Conservation (phyloP, 257 asterid species). For the Orobanche coerulescens region DNA sequence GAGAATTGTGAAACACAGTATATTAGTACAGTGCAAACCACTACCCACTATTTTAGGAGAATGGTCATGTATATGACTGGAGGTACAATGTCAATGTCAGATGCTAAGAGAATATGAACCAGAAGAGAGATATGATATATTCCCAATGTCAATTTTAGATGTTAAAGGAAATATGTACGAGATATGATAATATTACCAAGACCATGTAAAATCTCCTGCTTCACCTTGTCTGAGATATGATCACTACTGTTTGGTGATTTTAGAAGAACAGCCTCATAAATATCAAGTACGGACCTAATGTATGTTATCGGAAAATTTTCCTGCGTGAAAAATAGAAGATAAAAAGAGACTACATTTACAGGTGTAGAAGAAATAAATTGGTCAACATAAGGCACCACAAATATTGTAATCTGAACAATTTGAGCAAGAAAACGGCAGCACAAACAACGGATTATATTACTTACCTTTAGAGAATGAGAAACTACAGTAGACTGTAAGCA, state of each 20-base stretch:
- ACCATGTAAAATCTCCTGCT: slow-evolving; percentile 89
- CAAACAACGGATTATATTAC: slow-evolving; percentile 6
- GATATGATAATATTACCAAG: slow-evolving; percentile 62
- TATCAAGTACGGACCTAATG: slow-evolving; percentile 71
- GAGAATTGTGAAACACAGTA: slow-evolving; percentile 13
- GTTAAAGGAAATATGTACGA: not conserved
- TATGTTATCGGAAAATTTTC: slow-evolving; percentile 71
- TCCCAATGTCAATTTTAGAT: slow-evolving; percentile 38
- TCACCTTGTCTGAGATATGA: slow-evolving; percentile 66
- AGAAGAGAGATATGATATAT: slow-evolving; percentile 19
- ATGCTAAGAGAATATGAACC: not conserved
- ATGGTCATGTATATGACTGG: slow-evolving; percentile 10
- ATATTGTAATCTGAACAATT: not conserved
- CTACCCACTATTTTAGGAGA: not conserved
- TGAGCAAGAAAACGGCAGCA: slow-evolving; percentile 13
- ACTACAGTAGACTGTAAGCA: slow-evolving; percentile 83
- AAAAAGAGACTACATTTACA: slow-evolving; percentile 20
- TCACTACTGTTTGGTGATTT: slow-evolving; percentile 46
- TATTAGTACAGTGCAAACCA: slow-evolving; percentile 15
- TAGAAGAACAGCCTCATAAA: slow-evolving; percentile 73
- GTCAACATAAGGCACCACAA: slow-evolving; percentile 9
- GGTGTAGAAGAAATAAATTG: slow-evolving; percentile 14
- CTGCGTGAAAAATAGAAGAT: slow-evolving; percentile 36
- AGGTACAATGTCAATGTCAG: not conserved
- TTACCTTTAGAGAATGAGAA: slow-evolving; percentile 90